Conservation (phyloP, 768 basidiomycete genomes). For the Lyophyllum atratum region DNA sequence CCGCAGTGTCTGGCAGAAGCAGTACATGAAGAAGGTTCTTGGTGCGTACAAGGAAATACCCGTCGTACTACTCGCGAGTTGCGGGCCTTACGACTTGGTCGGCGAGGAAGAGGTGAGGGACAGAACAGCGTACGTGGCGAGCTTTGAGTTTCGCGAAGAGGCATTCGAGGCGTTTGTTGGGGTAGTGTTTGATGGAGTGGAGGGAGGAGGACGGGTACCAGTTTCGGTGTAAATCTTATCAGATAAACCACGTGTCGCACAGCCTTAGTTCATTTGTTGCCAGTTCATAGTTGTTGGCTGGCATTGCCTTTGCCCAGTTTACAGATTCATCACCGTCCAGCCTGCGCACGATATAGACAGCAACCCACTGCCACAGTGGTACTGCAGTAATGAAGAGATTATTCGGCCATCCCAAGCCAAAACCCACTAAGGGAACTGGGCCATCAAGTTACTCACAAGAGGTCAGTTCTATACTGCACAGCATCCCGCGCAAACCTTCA, state of each 20-base stretch:
- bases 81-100: conserved; percentile 66
- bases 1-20: conserved; percentile 52
- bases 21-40: conserved; percentile 34
- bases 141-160: conserved; percentile 59
- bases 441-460: conserved; percentile 33
- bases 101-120: conserved; percentile 23
- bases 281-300: conserved; percentile 1
- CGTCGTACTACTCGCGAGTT: conserved; percentile 57
- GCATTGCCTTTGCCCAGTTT: conserved; percentile 5
- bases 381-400: conserved; percentile 56
- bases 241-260: conserved; percentile 3
- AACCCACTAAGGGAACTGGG: conserved; percentile 32
- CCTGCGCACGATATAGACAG: background rate
- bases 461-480: conserved; percentile 20
- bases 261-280: background rate
- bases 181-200: conserved; percentile 43
- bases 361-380: background rate
- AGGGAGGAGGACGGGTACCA: conserved; percentile 4
- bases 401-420: conserved; percentile 52
- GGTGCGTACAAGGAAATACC: conserved; percentile 21
- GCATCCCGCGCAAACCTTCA: background rate
- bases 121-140: conserved; percentile 43
- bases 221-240: conserved; percentile 3
- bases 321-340: background rate
- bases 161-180: conserved; percentile 48